These are phyloP conservation scores for Biscogniauxia sp. DNA, from an alignment of 2,329 filamentous ascomycete species.

Conservation along the genomic window DNA sequence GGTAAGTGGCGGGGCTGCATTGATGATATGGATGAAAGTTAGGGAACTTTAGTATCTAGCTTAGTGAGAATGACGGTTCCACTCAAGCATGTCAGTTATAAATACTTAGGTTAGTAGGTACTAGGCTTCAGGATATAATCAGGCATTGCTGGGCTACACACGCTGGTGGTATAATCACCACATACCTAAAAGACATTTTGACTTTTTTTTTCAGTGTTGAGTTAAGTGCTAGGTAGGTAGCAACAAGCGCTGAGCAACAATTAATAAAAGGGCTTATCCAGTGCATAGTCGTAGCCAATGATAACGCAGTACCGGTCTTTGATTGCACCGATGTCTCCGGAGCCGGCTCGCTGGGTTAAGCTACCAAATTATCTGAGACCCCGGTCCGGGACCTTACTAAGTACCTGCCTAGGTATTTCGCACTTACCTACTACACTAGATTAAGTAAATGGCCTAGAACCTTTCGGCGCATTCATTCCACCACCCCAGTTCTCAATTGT, in stretches of 20 bases:
- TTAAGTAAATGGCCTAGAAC: not conserved
- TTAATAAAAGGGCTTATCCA: too few species aligned
- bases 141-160: not conserved
- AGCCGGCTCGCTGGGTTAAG: not conserved
- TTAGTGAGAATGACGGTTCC: constrained; percentile 5
- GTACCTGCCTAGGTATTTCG: too few species aligned
- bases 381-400: too few species aligned
- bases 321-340: not conserved
- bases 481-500: not conserved
- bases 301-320: not conserved
- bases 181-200: too few species aligned
- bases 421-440: not conserved
- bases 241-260: too few species aligned
- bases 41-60: not conserved
- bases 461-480: not conserved
- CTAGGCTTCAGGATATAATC: too few species aligned
- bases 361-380: not conserved
- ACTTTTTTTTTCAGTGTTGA: too few species aligned
- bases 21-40: not conserved
- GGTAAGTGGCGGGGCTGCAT: not conserved
- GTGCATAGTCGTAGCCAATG: not conserved
- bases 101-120: too few species aligned
- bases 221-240: too few species aligned
- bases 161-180: too few species aligned
- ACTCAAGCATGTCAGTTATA: constrained; percentile 1